Conservation (phyloP, 192 early-diverging fungal genomes). For the Entomortierella beljakovae region DNA sequence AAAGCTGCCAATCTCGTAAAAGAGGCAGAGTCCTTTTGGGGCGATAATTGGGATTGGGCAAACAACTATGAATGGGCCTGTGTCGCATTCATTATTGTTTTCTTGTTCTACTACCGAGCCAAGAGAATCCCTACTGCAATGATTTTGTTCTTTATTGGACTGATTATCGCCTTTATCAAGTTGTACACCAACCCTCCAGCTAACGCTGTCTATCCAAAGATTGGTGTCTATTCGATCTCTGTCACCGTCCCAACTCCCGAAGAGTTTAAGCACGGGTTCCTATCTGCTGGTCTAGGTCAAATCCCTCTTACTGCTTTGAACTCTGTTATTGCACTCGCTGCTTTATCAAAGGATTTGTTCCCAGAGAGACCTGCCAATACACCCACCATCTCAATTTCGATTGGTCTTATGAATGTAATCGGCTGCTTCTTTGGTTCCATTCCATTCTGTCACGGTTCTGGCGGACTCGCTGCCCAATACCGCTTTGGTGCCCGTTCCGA, state of each 20-base stretch:
- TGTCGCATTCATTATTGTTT: conserved; percentile 75
- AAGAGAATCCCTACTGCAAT: conserved; percentile 75
- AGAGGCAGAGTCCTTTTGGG: conserved; percentile 62
- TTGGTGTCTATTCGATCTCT: conserved; percentile 67
- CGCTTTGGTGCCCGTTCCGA: conserved; percentile 91
- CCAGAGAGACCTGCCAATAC: conserved; percentile 68
- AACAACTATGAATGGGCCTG: conserved; percentile 81
- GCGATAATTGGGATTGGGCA: conserved; percentile 69
- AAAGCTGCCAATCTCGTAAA: conserved; percentile 75
- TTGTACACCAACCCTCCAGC: conserved; percentile 53
- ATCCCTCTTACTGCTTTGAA: conserved; percentile 88
- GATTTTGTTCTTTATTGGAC: conserved; percentile 78
- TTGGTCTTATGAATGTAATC: conserved; percentile 85
- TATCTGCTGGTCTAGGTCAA: conserved; percentile 82
- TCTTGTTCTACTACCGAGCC: conserved; percentile 70
- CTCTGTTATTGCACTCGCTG: conserved; percentile 84
- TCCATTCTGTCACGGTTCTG: conserved; percentile 86
- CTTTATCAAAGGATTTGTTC: conserved; percentile 85
- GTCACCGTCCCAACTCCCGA: conserved; percentile 68
- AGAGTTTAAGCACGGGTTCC: conserved; percentile 78
- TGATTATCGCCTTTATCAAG: conserved; percentile 74
- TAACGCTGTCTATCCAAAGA: conserved; percentile 54
- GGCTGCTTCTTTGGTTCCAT: conserved; percentile 79
- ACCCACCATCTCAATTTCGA: conserved; percentile 67
- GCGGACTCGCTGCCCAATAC: conserved; percentile 92